Evolutionary conservation across 2,329 filamentous ascomycete genomes (phyloP).

Genomic region (Passalora sequoiae): DNA sequence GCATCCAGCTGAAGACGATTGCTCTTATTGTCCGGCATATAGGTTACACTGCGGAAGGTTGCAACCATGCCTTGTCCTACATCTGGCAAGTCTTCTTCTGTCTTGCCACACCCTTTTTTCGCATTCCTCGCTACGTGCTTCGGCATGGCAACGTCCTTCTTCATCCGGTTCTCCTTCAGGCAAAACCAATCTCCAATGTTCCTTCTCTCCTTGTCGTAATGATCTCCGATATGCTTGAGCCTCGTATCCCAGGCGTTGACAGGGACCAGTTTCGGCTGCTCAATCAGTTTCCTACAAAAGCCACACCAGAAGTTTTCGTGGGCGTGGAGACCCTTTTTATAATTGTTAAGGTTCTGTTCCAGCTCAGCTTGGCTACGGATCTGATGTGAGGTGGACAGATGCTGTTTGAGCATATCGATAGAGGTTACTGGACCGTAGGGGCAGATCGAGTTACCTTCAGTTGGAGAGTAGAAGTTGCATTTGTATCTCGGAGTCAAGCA

Average conservation of each 20-base stretch:
- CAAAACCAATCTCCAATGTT: slow-evolving; percentile 55
- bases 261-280: slow-evolving; percentile 41
- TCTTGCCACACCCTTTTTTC: background rate
- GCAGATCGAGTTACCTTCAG: slow-evolving; percentile 43
- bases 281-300: slow-evolving; percentile 61
- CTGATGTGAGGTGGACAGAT: slow-evolving; percentile 51
- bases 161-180: slow-evolving; percentile 35
- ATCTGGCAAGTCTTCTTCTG: background rate
- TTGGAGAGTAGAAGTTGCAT: slow-evolving; percentile 48
- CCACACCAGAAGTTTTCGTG: slow-evolving; percentile 78
- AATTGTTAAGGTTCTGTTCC: too few species aligned
- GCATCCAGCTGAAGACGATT: background rate
- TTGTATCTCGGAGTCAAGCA: slow-evolving; percentile 66
- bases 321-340: slow-evolving; percentile 59
- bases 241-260: slow-evolving; percentile 34
- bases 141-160: too few species aligned
- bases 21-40: background rate
- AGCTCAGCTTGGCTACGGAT: too few species aligned
- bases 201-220: slow-evolving; percentile 55
- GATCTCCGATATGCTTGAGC: slow-evolving; percentile 70
- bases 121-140: slow-evolving; percentile 16
- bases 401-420: slow-evolving; percentile 55
- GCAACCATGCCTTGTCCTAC: background rate
- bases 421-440: slow-evolving; percentile 55
- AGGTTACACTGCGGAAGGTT: background rate